Percentiles rank a stretch among this genome's conserved stretches.
Conservation (phyloP, 2,329 filamentous ascomycete species). For the Zarea fungicola region DNA sequence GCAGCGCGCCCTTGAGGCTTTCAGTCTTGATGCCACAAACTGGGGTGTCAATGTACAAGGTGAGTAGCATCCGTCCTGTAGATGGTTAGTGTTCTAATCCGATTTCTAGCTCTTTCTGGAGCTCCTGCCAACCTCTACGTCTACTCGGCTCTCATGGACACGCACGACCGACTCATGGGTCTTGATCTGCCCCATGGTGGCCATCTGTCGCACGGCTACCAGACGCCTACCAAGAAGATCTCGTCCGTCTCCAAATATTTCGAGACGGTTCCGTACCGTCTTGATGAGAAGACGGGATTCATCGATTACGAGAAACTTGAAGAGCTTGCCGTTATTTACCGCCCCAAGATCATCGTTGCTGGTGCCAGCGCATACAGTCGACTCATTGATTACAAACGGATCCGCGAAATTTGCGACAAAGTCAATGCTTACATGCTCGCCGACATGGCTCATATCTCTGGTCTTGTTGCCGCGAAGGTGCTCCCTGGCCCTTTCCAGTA, state of each 20-base stretch:
- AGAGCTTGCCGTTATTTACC: conserved; percentile 79
- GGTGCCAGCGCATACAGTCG: conserved; percentile 95
- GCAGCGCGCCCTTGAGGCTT: conserved; percentile 81
- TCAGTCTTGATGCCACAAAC: conserved; percentile 74
- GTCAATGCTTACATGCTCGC: conserved; percentile 87
- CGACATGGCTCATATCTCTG: conserved; percentile 97
- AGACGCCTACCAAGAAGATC: conserved; percentile 90
- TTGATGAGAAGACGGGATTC: conserved; percentile 82
- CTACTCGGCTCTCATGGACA: conserved; percentile 87
- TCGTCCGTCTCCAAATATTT: conserved; percentile 99
- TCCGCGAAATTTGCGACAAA: conserved; percentile 88
- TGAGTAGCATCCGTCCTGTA: conserved; percentile 36
- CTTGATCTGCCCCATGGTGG: conserved; percentile 94
- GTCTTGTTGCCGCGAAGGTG: conserved; percentile 85
- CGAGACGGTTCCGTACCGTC: conserved; percentile 91
- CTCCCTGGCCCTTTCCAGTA: conserved; percentile 84
- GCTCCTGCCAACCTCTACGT: conserved; percentile 78
- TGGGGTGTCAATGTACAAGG: conserved; percentile 97
- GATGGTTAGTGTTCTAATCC: conserved; percentile 5
- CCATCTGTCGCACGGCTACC: conserved; percentile 94
- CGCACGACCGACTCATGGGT: conserved; percentile 94
- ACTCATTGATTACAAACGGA: conserved; percentile 88
- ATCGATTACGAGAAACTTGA: conserved; percentile 95
- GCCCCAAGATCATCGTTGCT: conserved; percentile 92
- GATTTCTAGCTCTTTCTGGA: conserved; percentile 64